Conservation (phyloP, 768 basidiomycete genomes). For the Porpolomopsis calyptriformis region DNA sequence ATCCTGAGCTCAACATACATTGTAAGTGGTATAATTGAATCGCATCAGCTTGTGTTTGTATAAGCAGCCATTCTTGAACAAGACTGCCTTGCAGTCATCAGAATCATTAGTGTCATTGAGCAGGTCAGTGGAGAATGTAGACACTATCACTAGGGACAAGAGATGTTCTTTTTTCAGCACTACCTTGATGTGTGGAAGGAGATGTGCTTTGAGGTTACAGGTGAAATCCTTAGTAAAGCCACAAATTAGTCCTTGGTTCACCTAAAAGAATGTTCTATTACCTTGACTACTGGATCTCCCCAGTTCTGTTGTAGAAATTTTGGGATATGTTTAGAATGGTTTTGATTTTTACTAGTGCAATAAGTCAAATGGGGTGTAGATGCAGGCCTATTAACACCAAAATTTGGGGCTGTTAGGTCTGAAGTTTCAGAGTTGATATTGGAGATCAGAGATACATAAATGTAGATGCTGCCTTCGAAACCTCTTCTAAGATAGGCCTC, state of each 20-base stretch:
- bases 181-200: slow-evolving; percentile 11
- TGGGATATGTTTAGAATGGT: not conserved
- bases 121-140: not conserved
- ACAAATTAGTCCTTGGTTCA: not conserved
- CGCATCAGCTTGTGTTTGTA: slow-evolving; percentile 15
- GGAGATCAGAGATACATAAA: too few relatives aligned
- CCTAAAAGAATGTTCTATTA: not conserved
- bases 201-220: slow-evolving; percentile 17
- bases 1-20: slow-evolving; percentile 18
- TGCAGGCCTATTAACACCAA: not conserved
- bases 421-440: too few relatives aligned
- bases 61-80: slow-evolving; percentile 11
- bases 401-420: not conserved
- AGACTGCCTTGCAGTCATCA: slow-evolving; percentile 3
- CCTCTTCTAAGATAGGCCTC: too few relatives aligned
- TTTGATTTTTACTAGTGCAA: slow-evolving; percentile 1
- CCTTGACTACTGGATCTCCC: slow-evolving; percentile 6
- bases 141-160: not conserved
- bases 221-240: slow-evolving; percentile 16
- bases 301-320: not conserved
- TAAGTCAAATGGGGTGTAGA: not conserved
- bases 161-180: not conserved
- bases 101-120: slow-evolving; percentile 8
- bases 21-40: slow-evolving; percentile 25
- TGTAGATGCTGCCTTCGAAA: too few relatives aligned